These are phyloP conservation scores for Pisolithus microcarpus DNA, from an alignment of 768 basidiomycete genomes.

Conservation along the genomic window DNA sequence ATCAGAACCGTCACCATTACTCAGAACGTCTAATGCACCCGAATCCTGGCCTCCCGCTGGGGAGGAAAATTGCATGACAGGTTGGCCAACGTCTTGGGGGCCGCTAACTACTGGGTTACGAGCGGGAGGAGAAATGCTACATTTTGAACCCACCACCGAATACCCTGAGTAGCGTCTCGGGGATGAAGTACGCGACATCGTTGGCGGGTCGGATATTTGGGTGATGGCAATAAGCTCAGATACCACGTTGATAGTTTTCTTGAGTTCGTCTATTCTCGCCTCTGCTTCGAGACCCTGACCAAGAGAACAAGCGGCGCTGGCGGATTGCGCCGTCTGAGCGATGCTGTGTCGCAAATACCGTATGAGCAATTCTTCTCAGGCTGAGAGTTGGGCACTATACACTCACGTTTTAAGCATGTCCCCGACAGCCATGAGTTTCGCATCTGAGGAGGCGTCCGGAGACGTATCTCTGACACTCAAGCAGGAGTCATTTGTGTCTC, in stretches of 20 bases:
- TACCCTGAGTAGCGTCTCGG: conserved; percentile 17
- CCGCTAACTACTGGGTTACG: conserved; percentile 15
- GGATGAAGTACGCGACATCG: conserved; percentile 27
- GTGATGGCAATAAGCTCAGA: conserved; percentile 47
- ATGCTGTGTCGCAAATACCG: conserved; percentile 37
- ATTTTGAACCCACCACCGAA: conserved; percentile 36
- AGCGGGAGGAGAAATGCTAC: conserved; percentile 18
- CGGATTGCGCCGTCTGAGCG: conserved; percentile 52
- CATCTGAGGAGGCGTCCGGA: conserved; percentile 32
- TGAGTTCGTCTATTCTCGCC: conserved; percentile 49
- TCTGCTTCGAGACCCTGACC: conserved; percentile 43
- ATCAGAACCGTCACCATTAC: conserved; percentile 30
- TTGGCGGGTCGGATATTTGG: conserved; percentile 28
- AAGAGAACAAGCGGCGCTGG: conserved; percentile 41
- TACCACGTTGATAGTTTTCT: conserved; percentile 45
- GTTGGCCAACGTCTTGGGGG: conserved; percentile 21
- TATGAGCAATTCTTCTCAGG: conserved; percentile 12
- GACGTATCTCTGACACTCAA: conserved; percentile 10
- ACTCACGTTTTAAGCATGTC: conserved; percentile 51
- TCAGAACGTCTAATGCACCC: conserved; percentile 16
- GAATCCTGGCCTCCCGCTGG: conserved; percentile 8
- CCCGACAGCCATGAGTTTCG: conserved; percentile 44
- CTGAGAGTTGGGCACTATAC: conserved; percentile 2
- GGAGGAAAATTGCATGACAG: conserved; percentile 14
- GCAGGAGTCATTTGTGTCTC: conserved; percentile 18